Conservation (phyloP, 106 monocot species). For the Cymbidium sinense region DNA sequence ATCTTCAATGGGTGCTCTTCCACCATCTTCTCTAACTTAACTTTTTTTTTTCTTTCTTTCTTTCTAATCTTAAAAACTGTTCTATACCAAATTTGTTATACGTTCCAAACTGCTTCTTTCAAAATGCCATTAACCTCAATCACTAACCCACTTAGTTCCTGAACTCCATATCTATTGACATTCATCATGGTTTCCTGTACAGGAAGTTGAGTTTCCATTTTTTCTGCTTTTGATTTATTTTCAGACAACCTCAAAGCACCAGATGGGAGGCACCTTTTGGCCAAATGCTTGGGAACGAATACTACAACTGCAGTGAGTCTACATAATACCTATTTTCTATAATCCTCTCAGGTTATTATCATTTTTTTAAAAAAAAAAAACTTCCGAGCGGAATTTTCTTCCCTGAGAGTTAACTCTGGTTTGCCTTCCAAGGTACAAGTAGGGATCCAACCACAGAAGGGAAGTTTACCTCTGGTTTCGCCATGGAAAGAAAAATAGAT, state of each 20-base stretch:
- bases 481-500: slow-evolving; percentile 83
- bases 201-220: background rate
- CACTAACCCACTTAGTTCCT: background rate
- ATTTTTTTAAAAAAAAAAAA: background rate
- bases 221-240: background rate
- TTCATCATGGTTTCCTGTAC: background rate
- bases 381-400: background rate
- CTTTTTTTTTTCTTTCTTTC: too few species aligned
- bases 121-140: background rate
- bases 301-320: slow-evolving; percentile 17
- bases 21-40: too few species aligned
- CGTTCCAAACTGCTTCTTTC: background rate
- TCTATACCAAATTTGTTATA: background rate
- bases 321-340: background rate
- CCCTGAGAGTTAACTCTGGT: background rate
- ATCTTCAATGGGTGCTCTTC: too few species aligned
- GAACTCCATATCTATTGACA: background rate
- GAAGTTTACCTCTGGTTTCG: slow-evolving; percentile 35
- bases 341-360: background rate
- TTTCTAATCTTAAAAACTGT: too few species aligned
- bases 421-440: slow-evolving; percentile 29
- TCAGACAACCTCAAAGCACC: slow-evolving; percentile 59
- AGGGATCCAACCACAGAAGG: slow-evolving; percentile 44
- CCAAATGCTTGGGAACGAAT: slow-evolving; percentile 60
- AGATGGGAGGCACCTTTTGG: slow-evolving; percentile 68